phyloP scores from a whole-genome alignment of 805 yeast genomes.

The Phaffomyces thermotolerans region DNA sequence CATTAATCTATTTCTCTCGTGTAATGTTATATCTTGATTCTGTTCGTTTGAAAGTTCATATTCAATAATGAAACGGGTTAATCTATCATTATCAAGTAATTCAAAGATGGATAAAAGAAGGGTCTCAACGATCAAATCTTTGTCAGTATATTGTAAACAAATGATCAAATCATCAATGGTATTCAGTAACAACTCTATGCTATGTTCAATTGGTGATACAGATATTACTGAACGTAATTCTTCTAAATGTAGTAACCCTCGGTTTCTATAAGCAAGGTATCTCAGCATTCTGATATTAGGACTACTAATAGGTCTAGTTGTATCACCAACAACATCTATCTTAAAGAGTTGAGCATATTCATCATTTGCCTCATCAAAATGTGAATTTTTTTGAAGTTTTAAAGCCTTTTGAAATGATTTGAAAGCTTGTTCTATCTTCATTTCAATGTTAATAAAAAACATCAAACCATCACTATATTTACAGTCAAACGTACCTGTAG shows the following conservation, averaged over 20 bases:
- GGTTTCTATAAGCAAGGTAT: slow-evolving; percentile 71
- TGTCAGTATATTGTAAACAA: slow-evolving; percentile 60
- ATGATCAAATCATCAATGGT: slow-evolving; percentile 56
- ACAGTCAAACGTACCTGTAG: slow-evolving; percentile 44
- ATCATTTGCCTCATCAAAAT: slow-evolving; percentile 42
- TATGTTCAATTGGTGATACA: slow-evolving; percentile 2
- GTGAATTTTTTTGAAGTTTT: slow-evolving; percentile 43
- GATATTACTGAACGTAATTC: slow-evolving; percentile 22
- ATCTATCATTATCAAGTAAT: slow-evolving; percentile 39
- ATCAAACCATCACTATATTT: no score
- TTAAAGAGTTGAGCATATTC: slow-evolving; percentile 58
- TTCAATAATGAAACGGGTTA: slow-evolving; percentile 54
- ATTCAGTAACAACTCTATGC: slow-evolving; percentile 16
- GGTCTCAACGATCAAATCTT: slow-evolving; percentile 49
- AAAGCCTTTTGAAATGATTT: slow-evolving; percentile 69
- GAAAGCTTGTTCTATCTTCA: slow-evolving; percentile 63
- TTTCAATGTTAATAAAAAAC: no score
- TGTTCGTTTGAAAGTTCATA: slow-evolving; percentile 43
- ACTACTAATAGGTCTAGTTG: slow-evolving; percentile 36
- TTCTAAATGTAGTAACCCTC: slow-evolving; percentile 62
- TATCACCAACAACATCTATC: slow-evolving; percentile 54
- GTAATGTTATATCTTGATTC: slow-evolving; percentile 29
- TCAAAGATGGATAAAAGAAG: slow-evolving; percentile 44
- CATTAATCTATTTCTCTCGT: slow-evolving; percentile 18
- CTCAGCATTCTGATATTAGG: slow-evolving; percentile 70